Conservation (phyloP, 2,329 filamentous ascomycete genomes). For the Colletotrichum sojae region DNA sequence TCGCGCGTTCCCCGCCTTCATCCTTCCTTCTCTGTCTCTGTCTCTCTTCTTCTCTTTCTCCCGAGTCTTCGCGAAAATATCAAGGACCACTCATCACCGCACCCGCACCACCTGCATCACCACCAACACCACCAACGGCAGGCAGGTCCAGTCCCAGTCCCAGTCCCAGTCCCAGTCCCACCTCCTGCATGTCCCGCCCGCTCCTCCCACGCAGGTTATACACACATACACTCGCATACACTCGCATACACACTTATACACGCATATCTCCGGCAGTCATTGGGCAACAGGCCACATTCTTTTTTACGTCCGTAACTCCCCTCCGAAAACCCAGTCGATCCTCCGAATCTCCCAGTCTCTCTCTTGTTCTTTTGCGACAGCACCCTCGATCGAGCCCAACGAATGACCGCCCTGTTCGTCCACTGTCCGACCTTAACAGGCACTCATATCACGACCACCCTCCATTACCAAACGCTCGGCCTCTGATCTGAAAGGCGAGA, state of each 20-base stretch:
- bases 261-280: slow-evolving; percentile 15
- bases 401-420: slow-evolving; percentile 33
- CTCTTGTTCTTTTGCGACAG: slow-evolving; percentile 18
- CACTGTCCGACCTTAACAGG: slow-evolving; percentile 24
- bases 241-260: background rate
- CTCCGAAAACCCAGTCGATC: slow-evolving; percentile 29
- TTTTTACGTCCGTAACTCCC: slow-evolving; percentile 42
- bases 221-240: background rate
- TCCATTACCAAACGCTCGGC: slow-evolving; percentile 28
- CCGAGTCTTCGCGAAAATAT: background rate
- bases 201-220: slow-evolving; percentile 12
- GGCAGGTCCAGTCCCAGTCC: background rate
- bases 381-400: slow-evolving; percentile 16
- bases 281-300: slow-evolving; percentile 30
- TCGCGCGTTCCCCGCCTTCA: background rate
- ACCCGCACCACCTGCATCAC: slow-evolving; percentile 3
- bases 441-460: slow-evolving; percentile 34
- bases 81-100: slow-evolving; percentile 7
- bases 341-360: slow-evolving; percentile 32
- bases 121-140: slow-evolving; percentile 8
- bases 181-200: slow-evolving; percentile 37
- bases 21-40: slow-evolving; percentile 6
- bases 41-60: background rate
- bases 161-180: slow-evolving; percentile 18
- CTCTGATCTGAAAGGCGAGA: slow-evolving; percentile 29